Evolutionary conservation across 192 early-diverging fungal genomes (phyloP).

Genomic region (Phycomyces blakesleeanus): DNA sequence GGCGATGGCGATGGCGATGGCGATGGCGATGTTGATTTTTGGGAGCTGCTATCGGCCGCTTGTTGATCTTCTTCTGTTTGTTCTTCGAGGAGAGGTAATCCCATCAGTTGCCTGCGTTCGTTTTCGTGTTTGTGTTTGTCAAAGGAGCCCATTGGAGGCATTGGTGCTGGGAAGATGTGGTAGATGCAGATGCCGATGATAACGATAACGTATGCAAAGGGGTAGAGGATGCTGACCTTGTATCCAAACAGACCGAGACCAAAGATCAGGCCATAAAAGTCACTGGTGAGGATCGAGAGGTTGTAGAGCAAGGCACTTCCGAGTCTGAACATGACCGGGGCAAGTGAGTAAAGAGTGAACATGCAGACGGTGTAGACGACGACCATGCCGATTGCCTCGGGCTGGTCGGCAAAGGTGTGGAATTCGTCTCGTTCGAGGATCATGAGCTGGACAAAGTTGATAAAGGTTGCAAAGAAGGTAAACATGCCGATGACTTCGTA

Average conservation of each 20-base stretch:
- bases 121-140: slow-evolving; percentile 18
- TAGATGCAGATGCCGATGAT: slow-evolving; percentile 67
- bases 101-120: slow-evolving; percentile 27
- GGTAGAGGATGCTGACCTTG: slow-evolving; percentile 56
- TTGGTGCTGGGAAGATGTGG: slow-evolving; percentile 54
- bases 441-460: slow-evolving; percentile 69
- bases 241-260: slow-evolving; percentile 65
- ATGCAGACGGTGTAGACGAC: slow-evolving; percentile 63
- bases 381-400: slow-evolving; percentile 50
- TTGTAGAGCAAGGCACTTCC: slow-evolving; percentile 76
- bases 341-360: slow-evolving; percentile 67
- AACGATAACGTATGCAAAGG: slow-evolving; percentile 62
- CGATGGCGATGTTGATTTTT: background rate
- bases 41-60: too few species aligned
- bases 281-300: slow-evolving; percentile 70
- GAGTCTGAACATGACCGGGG: slow-evolving; percentile 68
- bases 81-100: slow-evolving; percentile 6
- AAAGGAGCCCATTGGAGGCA: slow-evolving; percentile 44
- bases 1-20: too few species aligned
- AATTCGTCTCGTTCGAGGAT: slow-evolving; percentile 63
- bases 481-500: slow-evolving; percentile 76
- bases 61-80: background rate
- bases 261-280: slow-evolving; percentile 79
- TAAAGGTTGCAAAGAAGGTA: slow-evolving; percentile 66
- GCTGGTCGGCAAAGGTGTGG: slow-evolving; percentile 15